Evolutionary conservation across 352 stramenopile species (phyloP).

Genomic region (Pythium scleroteichum): DNA sequence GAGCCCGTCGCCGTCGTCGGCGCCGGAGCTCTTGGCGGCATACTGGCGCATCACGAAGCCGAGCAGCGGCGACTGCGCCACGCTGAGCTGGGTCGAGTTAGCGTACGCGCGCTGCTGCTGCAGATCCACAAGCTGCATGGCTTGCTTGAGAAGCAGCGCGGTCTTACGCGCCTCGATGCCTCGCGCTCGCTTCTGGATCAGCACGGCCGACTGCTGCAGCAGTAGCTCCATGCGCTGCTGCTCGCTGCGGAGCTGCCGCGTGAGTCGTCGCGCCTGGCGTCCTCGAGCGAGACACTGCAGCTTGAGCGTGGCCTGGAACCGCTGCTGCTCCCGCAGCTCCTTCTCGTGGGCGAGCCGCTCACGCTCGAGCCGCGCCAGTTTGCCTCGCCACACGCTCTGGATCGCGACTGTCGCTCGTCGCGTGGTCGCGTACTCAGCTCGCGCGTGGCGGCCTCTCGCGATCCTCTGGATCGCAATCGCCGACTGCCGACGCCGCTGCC

Average conservation of each 20-base stretch:
- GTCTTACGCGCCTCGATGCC: slow-evolving; percentile 45
- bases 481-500: slow-evolving; percentile 27
- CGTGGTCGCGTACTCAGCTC: slow-evolving; percentile 21
- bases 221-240: slow-evolving; percentile 30
- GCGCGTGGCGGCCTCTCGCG: slow-evolving; percentile 26
- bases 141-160: slow-evolving; percentile 40
- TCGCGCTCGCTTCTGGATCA: slow-evolving; percentile 60
- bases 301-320: slow-evolving; percentile 21
- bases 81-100: slow-evolving; percentile 20
- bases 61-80: slow-evolving; percentile 44
- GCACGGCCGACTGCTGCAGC: slow-evolving; percentile 39
- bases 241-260: slow-evolving; percentile 30
- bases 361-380: slow-evolving; percentile 32
- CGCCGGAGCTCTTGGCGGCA: background rate
- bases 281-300: slow-evolving; percentile 44
- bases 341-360: slow-evolving; percentile 15
- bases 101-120: slow-evolving; percentile 50
- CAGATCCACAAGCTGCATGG: slow-evolving; percentile 40
- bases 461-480: slow-evolving; percentile 45
- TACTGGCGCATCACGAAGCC: slow-evolving; percentile 53
- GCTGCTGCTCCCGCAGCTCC: slow-evolving; percentile 13
- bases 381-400: slow-evolving; percentile 45
- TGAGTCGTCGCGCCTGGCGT: slow-evolving; percentile 26
- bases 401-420: slow-evolving; percentile 38
- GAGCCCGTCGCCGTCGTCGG: background rate